phyloP scores from a whole-genome alignment of 345 rosid genomes.

The Euclidium syriacum region DNA sequence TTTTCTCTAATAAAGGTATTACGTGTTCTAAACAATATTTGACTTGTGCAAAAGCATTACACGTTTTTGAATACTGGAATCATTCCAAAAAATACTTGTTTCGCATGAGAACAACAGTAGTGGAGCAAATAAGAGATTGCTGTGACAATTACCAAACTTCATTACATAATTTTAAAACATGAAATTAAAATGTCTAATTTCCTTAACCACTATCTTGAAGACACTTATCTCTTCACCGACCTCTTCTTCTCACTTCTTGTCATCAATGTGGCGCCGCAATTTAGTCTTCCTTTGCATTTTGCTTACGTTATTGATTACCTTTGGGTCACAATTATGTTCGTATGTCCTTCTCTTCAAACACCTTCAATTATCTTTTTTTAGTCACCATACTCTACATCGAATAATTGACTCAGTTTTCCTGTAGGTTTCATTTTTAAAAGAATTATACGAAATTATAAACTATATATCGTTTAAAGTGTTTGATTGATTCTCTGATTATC shows the following conservation, averaged over 20 bases:
- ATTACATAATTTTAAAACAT: conserved; percentile 5
- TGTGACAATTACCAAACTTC: conserved; percentile 19
- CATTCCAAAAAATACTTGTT: neutral
- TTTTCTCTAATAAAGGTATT: conserved; percentile 3
- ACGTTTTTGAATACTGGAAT: neutral
- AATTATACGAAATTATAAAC: neutral
- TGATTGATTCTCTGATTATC: too few relatives aligned
- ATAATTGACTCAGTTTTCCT: neutral
- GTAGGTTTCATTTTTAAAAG: too few relatives aligned
- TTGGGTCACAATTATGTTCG: conserved; percentile 13
- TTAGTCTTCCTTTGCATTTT: conserved; percentile 1
- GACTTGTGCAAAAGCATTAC: neutral
- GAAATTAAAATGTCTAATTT: conserved; percentile 1
- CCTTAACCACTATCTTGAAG: conserved; percentile 12
- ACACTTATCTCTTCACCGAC: conserved; percentile 16
- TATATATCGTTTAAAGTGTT: neutral
- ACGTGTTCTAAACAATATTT: conserved; percentile 10
- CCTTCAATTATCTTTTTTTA: neutral
- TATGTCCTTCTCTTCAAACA: conserved; percentile 2
- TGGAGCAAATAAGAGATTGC: neutral
- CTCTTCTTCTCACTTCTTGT: conserved; percentile 12
- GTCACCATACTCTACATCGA: neutral
- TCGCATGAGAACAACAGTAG: neutral
- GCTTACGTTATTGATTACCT: conserved; percentile 21
- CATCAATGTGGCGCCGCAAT: conserved; percentile 24